Evolutionary conservation across 2,329 filamentous ascomycete species (phyloP), one percentile per base, ranked within the genome.

Genomic region (Aspergillus piperis): DNA sequence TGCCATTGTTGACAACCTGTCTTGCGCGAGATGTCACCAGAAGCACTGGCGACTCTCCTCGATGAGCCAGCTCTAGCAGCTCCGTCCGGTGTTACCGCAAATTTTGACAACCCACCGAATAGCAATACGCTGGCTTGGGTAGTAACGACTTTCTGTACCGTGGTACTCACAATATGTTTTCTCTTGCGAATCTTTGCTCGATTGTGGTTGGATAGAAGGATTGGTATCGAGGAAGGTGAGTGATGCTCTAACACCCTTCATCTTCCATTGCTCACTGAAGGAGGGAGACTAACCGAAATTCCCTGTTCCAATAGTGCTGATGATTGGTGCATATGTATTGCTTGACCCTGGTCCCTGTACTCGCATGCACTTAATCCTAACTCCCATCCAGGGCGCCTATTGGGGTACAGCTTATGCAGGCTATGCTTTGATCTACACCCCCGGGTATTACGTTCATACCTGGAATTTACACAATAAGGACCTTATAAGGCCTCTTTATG

Each of bases 51-150:
- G 11, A 19, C 30, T 5, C 57, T 59, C 13, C 54, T 60, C 2
- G 54, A 51, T 13, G 49, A 49, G 42, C 66, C 68, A 19, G 66
- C 68, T 6, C 58, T 68, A 19, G 17, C 50, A 25, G 49, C 66
- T 3, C 68, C 68, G 19, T 38, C 57, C 1, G 66, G 66, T 5
- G 63, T 69, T 10, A 64, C 60, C 1, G 52, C 69, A 3, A 61
- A 69, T 32, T 63, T 70, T 21, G 64, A 66, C 15, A 67, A 66
- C 30, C 68, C 69, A 2, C 58, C 62, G 1, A 69, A 66, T 50
- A 27, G 53, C 3, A 71, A 71, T 48, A 50, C 15, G 3, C 41
- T 70, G 7, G 66, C 68, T 5, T 64, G 60, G 52, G 65, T 53
- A 21, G 64, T 71, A 23, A 64, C 61, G 6, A 65, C 65, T 1